Base-by-base conservation (phyloP, 192 early-diverging fungal species). In the Umbelopsis ramanniana region DNA sequence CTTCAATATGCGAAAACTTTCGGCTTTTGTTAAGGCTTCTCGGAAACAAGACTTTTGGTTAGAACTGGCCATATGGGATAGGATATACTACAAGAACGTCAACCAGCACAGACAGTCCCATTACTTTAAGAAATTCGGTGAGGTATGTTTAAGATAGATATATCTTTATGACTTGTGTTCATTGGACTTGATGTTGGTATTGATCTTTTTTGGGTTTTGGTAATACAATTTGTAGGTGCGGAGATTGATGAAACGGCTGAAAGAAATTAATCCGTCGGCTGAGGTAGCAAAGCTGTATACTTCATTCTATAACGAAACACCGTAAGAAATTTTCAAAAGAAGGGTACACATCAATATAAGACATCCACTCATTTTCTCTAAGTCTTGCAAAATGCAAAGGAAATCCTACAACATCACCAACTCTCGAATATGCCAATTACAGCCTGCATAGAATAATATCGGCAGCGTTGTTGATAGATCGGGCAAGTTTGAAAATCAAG, bases 21-120 rank as follows among this genome's bases (percentile, higher is more conserved):
- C 37, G 4, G 57, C 17, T 19, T 63, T 37, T 37, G 57, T 63
- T 11, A 29, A 19, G 29, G 24, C 15, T 22, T 63, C 35, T 63
- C 57, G 57, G 12, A 63, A 63, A 35, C 57, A 63, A 14, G 40
- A 46, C 22, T 73, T 79, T 66, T 79, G 77, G 77, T 43, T 68
- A 21, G 77, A 79, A 29, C 69, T 79, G 0, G 67, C 72, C 2
- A 10, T 79, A 19, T 45, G 70, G 26, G 72, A 79, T 21, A 47
- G 66, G 26, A 47, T 74, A 26, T 38, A 73, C 46, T 79, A 79
- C 35, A 79, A 74, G 46, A 55, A 74, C 48, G 46, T 53, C 9
- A 79, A 79, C 52, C 77, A 79, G 38, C 77, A 79, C 46, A 68
- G 77, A 1, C 77, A 71, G 29, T 79, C 74, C 43, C 72, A 63